A percentile compares a stretch with the other conserved stretches of the same genome.
Evolutionary conservation across 2,329 filamentous ascomycete species (phyloP).

Genomic region (Ceratocystis ficicola): DNA sequence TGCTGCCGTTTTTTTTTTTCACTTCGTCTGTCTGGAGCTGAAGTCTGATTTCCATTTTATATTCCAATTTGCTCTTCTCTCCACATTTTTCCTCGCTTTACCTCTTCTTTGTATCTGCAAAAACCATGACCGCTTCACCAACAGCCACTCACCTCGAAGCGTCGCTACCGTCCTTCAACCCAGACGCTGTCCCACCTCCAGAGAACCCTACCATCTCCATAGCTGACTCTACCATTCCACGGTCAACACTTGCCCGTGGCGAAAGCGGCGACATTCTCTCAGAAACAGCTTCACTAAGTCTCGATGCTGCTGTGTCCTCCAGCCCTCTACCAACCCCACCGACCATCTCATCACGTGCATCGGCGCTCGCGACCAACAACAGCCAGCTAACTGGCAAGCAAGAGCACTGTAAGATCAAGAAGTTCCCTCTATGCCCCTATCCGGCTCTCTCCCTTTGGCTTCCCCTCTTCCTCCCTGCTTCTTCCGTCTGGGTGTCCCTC

Average conservation of each 20-base stretch:
- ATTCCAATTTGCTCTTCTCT: neutral
- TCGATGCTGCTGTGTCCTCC: neutral
- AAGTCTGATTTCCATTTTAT: neutral
- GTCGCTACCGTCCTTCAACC: neutral
- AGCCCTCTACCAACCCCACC: neutral
- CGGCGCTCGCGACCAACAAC: constrained; percentile 26
- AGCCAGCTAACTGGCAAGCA: constrained; percentile 76
- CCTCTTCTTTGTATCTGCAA: neutral
- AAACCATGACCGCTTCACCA: neutral
- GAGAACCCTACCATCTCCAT: neutral
- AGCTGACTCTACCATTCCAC: constrained; percentile 9
- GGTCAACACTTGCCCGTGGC: constrained; percentile 4
- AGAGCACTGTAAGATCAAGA: constrained; percentile 65
- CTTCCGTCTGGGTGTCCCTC: neutral
- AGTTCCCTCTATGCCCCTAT: constrained; percentile 19
- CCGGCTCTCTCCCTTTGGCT: neutral
- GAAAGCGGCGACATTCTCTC: neutral
- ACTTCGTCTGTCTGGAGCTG: neutral
- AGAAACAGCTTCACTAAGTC: neutral
- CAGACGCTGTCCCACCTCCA: neutral
- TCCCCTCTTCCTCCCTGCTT: neutral
- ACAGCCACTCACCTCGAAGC: neutral
- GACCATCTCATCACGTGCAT: constrained; percentile 25
- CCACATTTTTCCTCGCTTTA: neutral
- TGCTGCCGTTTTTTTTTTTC: neutral